Base-by-base conservation (phyloP, 2,329 filamentous ascomycete species). In the Neospermospora avenae region DNA sequence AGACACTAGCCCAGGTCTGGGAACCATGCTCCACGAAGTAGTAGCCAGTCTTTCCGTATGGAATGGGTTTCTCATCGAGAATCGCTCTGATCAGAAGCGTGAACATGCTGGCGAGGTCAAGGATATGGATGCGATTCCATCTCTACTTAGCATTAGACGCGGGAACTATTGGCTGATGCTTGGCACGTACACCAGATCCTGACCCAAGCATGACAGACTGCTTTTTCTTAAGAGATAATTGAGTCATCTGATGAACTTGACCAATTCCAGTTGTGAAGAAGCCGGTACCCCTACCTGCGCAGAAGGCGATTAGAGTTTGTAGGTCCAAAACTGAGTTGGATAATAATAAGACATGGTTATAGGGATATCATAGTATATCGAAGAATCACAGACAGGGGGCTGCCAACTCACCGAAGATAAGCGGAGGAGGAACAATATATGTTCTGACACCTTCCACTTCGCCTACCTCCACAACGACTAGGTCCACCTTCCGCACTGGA, bases 51-150 rank as follows among this genome's bases (percentile, higher is more conserved):
- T 74, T 74, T 0, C 75, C 76, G 2, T 51, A 67, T 1, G 74
- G 76, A 11, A 77, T 62, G 2, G 45, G 10, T 13, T 72, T 65
- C 0, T 69, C 70, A 10, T 65, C 57, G 2, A 78, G 57, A 1
- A 75, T 68, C 10, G 71, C 70, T 8, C 59, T 39, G 0, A 79
- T 61, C 0, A 80, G 44, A 0, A 77, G 57, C 45, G 74, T 71
- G 64, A 78, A 81, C 1, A 81, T 63, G 0, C 69, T 66, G 0
- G 73, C 74, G 6, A 81, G 69, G 62, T 81, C 78, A 3, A 68
- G 67, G 3, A 81, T 71, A 49, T 81, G 78, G 3, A 81, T 75
- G 59, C 78, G 72, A 44, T 77, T 76, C 72, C 75, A 78, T 2
- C 72, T 66, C 64, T 67, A 42, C 4, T 37, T 13, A 14, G 14